phyloP scores from a whole-genome alignment of 129 eudicot species.

The Pseudognaphalium luteoalbum region DNA sequence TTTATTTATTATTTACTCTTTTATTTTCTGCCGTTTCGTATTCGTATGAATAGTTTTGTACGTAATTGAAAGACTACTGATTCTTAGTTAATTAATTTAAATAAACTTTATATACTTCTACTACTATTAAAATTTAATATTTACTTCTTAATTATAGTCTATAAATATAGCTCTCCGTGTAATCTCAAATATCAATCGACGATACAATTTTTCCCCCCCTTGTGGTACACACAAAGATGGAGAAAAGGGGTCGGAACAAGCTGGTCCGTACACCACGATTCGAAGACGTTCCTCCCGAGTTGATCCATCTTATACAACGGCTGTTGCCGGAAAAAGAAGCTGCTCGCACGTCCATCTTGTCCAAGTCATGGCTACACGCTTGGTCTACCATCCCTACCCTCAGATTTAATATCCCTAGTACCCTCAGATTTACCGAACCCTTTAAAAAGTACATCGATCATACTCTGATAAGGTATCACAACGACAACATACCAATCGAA shows the following conservation, averaged over 20 bases:
- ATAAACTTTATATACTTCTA: too few species aligned
- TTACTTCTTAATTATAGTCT: too few species aligned
- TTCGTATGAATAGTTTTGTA: too few species aligned
- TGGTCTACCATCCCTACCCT: slow-evolving; percentile 21
- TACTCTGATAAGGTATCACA: slow-evolving; percentile 12
- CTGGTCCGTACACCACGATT: background rate
- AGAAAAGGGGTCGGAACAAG: background rate
- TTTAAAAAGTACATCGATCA: background rate
- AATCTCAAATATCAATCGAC: too few species aligned
- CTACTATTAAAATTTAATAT: too few species aligned
- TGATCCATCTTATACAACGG: slow-evolving; percentile 3
- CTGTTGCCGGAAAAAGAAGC: slow-evolving; percentile 8
- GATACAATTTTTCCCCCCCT: too few species aligned
- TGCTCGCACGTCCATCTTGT: slow-evolving; percentile 2
- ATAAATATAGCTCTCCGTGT: too few species aligned
- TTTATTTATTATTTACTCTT: too few species aligned
- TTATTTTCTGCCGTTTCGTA: too few species aligned
- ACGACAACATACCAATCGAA: slow-evolving; percentile 4
- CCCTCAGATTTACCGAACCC: background rate
- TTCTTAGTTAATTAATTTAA: too few species aligned
- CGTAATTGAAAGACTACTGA: too few species aligned
- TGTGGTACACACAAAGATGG: background rate
- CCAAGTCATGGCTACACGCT: slow-evolving; percentile 9
- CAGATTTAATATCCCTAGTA: background rate
- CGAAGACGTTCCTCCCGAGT: background rate